These are phyloP conservation scores for Diospyros kaki DNA, from an alignment of 148 eudicot species.

Conservation along the genomic window DNA sequence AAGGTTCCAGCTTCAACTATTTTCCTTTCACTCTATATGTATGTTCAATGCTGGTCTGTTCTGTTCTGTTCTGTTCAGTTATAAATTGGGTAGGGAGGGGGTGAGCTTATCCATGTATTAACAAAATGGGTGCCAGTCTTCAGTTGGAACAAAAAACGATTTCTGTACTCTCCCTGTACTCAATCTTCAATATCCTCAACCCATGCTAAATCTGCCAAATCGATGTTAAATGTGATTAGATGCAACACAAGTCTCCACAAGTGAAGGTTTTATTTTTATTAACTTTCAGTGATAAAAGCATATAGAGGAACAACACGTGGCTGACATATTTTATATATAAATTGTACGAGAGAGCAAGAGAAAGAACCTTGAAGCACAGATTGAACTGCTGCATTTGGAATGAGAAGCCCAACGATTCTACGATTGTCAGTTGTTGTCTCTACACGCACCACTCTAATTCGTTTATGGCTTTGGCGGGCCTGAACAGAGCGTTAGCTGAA, in stretches of 20 bases:
- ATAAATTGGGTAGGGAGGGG: too few species aligned
- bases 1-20: too few species aligned
- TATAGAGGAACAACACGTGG: neutral
- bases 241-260: neutral
- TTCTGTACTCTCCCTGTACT: neutral
- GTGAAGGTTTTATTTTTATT: neutral
- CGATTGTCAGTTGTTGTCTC: slow-evolving; percentile 81
- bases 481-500: slow-evolving; percentile 20
- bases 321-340: neutral
- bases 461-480: slow-evolving; percentile 81
- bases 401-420: slow-evolving; percentile 89
- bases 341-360: slow-evolving; percentile 5
- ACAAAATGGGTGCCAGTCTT: too few species aligned
- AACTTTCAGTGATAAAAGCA: neutral
- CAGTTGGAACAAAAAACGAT: too few species aligned
- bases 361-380: slow-evolving; percentile 72
- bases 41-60: too few species aligned
- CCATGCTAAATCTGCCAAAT: slow-evolving; percentile 71
- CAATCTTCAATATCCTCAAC: slow-evolving; percentile 76
- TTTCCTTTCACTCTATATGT: too few species aligned
- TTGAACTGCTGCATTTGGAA: slow-evolving; percentile 92
- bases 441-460: slow-evolving; percentile 80
- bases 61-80: too few species aligned
- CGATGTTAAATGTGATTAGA: neutral
- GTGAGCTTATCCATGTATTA: too few species aligned